A percentile compares a stretch with the other conserved stretches of the same genome.
Conservation (phyloP, 192 early-diverging fungal genomes). For the Podila verticillata region DNA sequence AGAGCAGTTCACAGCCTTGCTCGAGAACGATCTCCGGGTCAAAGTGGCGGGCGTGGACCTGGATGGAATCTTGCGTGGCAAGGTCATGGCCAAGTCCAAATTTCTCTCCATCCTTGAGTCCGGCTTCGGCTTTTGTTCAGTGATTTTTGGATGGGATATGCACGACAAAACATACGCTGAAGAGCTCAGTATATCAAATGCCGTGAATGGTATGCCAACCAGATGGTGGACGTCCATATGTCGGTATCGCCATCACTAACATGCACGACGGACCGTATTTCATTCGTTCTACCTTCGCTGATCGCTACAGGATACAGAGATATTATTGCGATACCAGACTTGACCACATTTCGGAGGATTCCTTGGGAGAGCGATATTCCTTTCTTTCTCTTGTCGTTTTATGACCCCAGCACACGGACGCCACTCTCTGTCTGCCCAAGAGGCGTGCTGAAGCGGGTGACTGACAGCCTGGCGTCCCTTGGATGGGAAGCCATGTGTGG, state of each 20-base stretch:
- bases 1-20: conserved; percentile 35
- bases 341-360: conserved; percentile 67
- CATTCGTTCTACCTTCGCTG: not conserved
- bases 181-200: conserved; percentile 49
- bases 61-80: conserved; percentile 81
- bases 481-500: conserved; percentile 60
- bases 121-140: conserved; percentile 84
- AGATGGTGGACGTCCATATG: too few species aligned
- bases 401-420: conserved; percentile 60
- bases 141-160: conserved; percentile 84
- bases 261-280: too few species aligned
- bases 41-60: conserved; percentile 75
- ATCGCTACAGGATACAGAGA: conserved; percentile 61
- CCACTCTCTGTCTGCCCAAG: conserved; percentile 74
- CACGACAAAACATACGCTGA: conserved; percentile 71
- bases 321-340: conserved; percentile 69
- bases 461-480: conserved; percentile 72
- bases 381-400: conserved; percentile 73
- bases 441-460: conserved; percentile 54
- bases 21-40: conserved; percentile 56
- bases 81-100: conserved; percentile 73
- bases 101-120: conserved; percentile 69
- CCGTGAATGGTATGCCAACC: conserved; percentile 38
- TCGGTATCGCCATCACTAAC: too few species aligned
- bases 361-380: conserved; percentile 79